phyloP scores from a whole-genome alignment of 345 rosid genomes.

The Euphorbia pulcherrima region DNA sequence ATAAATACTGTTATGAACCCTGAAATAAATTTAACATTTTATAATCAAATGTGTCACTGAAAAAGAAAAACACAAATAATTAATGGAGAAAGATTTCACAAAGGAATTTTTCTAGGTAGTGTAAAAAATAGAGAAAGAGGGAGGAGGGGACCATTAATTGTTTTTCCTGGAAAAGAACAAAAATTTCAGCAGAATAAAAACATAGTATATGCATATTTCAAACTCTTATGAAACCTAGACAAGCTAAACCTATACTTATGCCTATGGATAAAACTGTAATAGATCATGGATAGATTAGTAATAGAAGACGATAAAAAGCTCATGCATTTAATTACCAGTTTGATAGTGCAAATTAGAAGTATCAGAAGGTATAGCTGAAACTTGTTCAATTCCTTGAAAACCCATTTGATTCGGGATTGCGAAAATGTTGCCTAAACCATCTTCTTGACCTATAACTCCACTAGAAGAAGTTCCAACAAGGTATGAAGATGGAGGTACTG shows the following conservation, averaged over 20 bases:
- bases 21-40: conserved; percentile 16
- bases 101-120: too few species aligned
- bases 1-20: conserved; percentile 73
- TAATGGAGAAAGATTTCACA: too few species aligned
- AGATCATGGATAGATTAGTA: too few species aligned
- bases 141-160: too few species aligned
- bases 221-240: conserved; percentile 9
- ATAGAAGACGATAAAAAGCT: not conserved
- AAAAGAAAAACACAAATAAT: too few species aligned
- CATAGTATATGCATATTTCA: too few species aligned
- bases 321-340: conserved; percentile 57
- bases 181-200: conserved; percentile 1
- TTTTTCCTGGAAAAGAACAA: too few species aligned
- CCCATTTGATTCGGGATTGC: conserved; percentile 61
- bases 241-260: too few species aligned
- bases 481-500: conserved; percentile 33
- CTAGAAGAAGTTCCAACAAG: conserved; percentile 38
- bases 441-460: conserved; percentile 37
- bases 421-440: conserved; percentile 43
- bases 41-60: too few species aligned
- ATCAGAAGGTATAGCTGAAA: conserved; percentile 44
- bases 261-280: not conserved
- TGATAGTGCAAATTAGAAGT: conserved; percentile 66
- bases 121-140: too few species aligned
- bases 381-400: conserved; percentile 51